Percentiles rank a stretch among this genome's conserved stretches.
Evolutionary conservation across 2,329 filamentous ascomycete genomes (phyloP).

Genomic region (Shiraia sp.): DNA sequence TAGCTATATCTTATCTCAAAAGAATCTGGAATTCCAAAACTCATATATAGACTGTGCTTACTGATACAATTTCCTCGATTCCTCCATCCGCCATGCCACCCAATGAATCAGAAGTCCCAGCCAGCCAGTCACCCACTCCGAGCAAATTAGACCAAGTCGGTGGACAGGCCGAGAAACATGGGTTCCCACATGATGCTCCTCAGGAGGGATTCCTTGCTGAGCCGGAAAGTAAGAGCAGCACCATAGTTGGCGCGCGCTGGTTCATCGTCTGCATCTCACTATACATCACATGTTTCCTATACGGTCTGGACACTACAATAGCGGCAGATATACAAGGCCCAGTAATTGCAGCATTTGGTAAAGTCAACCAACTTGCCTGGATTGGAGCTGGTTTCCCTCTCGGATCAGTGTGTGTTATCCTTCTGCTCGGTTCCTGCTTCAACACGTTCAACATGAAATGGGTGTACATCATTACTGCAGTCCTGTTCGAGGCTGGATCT

Average conservation of each 20-base stretch:
- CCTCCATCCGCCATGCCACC: no score
- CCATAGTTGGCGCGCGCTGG: not conserved
- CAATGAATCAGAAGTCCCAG: no score
- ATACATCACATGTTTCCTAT: conserved; percentile 5
- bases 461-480: conserved; percentile 13
- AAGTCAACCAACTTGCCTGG: conserved; percentile 28
- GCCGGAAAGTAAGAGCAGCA: not conserved
- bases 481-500: conserved; percentile 3
- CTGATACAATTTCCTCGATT: no score
- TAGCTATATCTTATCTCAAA: no score
- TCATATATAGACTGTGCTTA: no score
- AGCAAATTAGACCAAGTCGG: no score
- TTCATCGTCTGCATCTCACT: conserved; percentile 2
- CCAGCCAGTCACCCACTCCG: no score
- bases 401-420: conserved; percentile 12
- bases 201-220: not conserved
- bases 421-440: conserved; percentile 38
- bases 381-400: conserved; percentile 30
- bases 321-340: conserved; percentile 34
- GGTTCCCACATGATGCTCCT: no score
- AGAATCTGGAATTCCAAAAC: no score
- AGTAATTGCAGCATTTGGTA: conserved; percentile 24
- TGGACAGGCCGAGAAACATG: no score
- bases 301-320: conserved; percentile 22
- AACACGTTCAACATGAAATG: conserved; percentile 51